Conservation (phyloP, 2,329 filamentous ascomycete species). For the Colletotrichum agaves region DNA sequence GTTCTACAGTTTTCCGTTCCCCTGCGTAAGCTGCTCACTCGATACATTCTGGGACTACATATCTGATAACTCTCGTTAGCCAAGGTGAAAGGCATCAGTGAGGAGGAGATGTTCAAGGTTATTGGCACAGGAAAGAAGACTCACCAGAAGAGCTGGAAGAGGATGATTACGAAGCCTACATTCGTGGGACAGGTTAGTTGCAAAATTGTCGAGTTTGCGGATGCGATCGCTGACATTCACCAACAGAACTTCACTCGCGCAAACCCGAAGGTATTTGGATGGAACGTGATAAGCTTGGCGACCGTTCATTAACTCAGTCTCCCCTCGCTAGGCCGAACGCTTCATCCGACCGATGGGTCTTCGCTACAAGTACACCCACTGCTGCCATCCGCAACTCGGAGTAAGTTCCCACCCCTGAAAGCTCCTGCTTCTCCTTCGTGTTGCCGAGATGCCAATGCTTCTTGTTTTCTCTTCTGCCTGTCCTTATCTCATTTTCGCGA, state of each 20-base stretch:
- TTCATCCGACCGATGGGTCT: slow-evolving; percentile 61
- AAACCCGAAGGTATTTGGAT: neutral
- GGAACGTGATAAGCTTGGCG: too few species aligned
- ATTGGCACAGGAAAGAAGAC: slow-evolving; percentile 97
- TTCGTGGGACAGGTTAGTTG: slow-evolving; percentile 77
- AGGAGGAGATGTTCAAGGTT: slow-evolving; percentile 98
- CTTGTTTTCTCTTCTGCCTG: too few species aligned
- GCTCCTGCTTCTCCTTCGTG: too few species aligned
- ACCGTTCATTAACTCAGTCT: too few species aligned
- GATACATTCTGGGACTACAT: slow-evolving; percentile 62
- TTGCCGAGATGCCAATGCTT: too few species aligned
- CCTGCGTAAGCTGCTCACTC: slow-evolving; percentile 57
- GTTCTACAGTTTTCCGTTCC: slow-evolving; percentile 80
- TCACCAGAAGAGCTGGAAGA: slow-evolving; percentile 83
- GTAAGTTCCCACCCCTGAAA: slow-evolving; percentile 53
- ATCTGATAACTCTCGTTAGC: slow-evolving; percentile 28
- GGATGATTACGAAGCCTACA: slow-evolving; percentile 82
- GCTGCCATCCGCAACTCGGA: slow-evolving; percentile 79
- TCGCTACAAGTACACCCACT: slow-evolving; percentile 63
- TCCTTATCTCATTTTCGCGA: too few species aligned
- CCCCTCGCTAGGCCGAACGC: slow-evolving; percentile 47
- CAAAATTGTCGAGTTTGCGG: slow-evolving; percentile 46
- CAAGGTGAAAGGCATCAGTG: slow-evolving; percentile 70
- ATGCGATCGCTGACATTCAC: neutral
- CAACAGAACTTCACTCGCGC: neutral